A percentile compares a stretch with the other conserved stretches of the same genome.
phyloP scores from a whole-genome alignment of 2,329 filamentous ascomycete species.

The Diaporthe ilicicola region DNA sequence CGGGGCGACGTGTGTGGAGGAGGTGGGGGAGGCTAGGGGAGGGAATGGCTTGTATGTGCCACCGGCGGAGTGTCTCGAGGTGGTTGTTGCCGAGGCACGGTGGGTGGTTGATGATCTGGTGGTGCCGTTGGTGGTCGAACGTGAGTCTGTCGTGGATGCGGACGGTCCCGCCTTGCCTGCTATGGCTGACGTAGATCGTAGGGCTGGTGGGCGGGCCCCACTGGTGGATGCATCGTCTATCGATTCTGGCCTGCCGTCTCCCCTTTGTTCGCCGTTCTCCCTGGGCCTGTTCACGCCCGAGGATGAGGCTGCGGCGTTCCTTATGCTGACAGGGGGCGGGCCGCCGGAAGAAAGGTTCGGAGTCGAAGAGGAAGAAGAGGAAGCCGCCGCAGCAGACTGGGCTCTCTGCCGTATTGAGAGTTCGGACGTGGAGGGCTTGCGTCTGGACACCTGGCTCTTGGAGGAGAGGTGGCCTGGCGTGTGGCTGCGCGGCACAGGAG shows the following conservation, averaged over 20 bases:
- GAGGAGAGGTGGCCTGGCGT: slow-evolving; percentile 69
- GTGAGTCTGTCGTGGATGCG: slow-evolving; percentile 35
- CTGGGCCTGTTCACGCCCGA: slow-evolving; percentile 20
- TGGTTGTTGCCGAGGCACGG: slow-evolving; percentile 24
- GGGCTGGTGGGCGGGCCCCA: slow-evolving; percentile 52
- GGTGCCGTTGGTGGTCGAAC: slow-evolving; percentile 37
- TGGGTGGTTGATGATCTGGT: slow-evolving; percentile 15
- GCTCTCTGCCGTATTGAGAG: slow-evolving; percentile 63
- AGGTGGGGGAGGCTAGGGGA: slow-evolving; percentile 63
- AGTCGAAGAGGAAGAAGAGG: slow-evolving; percentile 36
- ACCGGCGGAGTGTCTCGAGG: slow-evolving; percentile 39
- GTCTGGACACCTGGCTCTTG: slow-evolving; percentile 62
- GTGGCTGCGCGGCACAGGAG: slow-evolving; percentile 62
- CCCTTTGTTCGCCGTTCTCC: slow-evolving; percentile 37
- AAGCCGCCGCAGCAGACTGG: slow-evolving; percentile 49
- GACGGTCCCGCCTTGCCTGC: slow-evolving; percentile 43
- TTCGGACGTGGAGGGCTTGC: slow-evolving; percentile 56
- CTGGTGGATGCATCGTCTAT: slow-evolving; percentile 40
- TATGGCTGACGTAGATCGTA: slow-evolving; percentile 65
- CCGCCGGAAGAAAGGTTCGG: slow-evolving; percentile 35
- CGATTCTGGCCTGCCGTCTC: slow-evolving; percentile 38
- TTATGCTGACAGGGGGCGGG: slow-evolving; percentile 30
- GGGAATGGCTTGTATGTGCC: slow-evolving; percentile 60
- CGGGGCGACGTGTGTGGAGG: slow-evolving; percentile 66
- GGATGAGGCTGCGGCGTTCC: slow-evolving; percentile 27